Conservation (phyloP, 164 flowering plant species). For the Amborella trichopoda region DNA sequence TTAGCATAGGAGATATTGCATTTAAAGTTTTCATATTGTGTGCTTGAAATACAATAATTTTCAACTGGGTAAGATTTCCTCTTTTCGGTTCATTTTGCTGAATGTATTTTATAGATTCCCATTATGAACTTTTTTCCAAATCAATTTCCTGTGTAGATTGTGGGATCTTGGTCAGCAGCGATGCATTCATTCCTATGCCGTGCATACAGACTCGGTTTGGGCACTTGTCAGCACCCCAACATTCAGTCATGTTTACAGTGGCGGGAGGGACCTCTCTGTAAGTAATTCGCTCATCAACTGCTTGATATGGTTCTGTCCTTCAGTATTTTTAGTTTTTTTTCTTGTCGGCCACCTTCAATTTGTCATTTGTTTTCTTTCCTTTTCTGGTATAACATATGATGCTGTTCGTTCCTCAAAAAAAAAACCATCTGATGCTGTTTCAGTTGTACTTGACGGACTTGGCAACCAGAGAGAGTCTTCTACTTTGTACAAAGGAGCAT, state of each 20-base stretch:
- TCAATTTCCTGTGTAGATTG: conserved; percentile 27
- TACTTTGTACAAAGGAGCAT: conserved; percentile 83
- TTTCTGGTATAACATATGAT: conserved; percentile 1
- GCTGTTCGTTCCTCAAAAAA: background rate
- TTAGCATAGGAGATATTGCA: too few relatives aligned
- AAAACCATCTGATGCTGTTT: conserved; percentile 16
- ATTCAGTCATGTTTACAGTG: conserved; percentile 97
- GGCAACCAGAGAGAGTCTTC: conserved; percentile 82
- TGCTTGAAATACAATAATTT: too few relatives aligned
- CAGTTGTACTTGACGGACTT: conserved; percentile 94
- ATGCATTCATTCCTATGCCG: conserved; percentile 97
- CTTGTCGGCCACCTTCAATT: background rate
- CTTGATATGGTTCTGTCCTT: background rate
- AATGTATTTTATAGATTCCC: background rate
- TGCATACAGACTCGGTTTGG: conserved; percentile 99
- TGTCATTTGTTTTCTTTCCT: background rate
- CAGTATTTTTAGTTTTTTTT: background rate
- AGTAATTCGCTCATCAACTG: conserved; percentile 17
- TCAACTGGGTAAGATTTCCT: too few relatives aligned
- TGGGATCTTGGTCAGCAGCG: conserved; percentile 99
- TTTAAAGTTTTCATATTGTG: too few relatives aligned
- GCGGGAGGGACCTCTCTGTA: conserved; percentile 88
- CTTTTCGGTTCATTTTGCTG: too few relatives aligned
- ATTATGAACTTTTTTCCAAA: background rate
- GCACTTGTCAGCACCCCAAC: conserved; percentile 93